Evolutionary conservation across 768 basidiomycete genomes (phyloP), one percentile per base, ranked within the genome.

Genomic region (Xanthoconium purpureum): DNA sequence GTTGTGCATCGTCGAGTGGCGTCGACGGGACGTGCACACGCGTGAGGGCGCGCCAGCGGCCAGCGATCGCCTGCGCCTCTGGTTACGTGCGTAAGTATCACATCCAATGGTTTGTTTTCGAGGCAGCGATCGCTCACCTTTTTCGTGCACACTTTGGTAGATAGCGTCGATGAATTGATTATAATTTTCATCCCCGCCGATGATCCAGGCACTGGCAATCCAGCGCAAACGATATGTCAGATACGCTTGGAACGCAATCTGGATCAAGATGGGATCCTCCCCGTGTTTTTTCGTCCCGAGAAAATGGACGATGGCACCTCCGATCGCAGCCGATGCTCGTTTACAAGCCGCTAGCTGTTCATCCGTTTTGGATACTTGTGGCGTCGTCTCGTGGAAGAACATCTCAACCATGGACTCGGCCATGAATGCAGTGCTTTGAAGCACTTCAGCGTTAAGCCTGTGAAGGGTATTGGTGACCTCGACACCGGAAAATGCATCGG

Each of bases 351-450:
- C 61, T 6, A 61, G 32, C 43, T 71, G 70, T n/a, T 66, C 66
- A 12, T 61, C 57, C 2, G 60, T 55, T 50, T 58, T 63, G 47
- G 56, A 53, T 1, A 33, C 59, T 48, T 42, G 59, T 1, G 28
- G 38, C 29, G 38, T 36, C 13, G 32, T 24, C 37, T 64, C 68
- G 14, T 70, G 66, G 10, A 63, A 67, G 66, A 77, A 76, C 1
- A 72, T 48, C 46, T 81, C 80, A 2, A 78, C 74, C 54, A 83
- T 73, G 35, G 74, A 63, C 54, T 82, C 81, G 2, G 80, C 75
- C 54, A 83, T 74, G 53, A 70, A 73, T 0, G 78, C 77, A 3
- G 80, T 77, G 15, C 74, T 75, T 60, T 83, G 80, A 33, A 74
- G 74, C 32, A 82, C 78, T 55, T 77, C 76, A 8, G 77, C 66